Conservation (phyloP, 345 rosid genomes). For the Boechera stricta region DNA sequence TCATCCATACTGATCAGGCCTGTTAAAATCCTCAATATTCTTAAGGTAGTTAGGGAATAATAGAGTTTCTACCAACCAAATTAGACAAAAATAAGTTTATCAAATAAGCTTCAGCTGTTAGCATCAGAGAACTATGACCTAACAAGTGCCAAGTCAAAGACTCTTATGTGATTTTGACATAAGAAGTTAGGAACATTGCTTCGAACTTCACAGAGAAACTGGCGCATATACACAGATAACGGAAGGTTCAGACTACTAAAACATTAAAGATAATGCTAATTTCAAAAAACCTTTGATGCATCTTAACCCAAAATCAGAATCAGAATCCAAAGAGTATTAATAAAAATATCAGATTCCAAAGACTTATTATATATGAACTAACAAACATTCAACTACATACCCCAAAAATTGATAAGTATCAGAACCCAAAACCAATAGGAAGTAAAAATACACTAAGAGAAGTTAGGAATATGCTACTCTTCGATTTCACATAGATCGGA, state of each 20-base stretch:
- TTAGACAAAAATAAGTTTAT: background rate
- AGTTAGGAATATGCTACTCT: background rate
- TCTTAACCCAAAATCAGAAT: no score
- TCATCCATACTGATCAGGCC: slow-evolving; percentile 36
- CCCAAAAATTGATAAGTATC: background rate
- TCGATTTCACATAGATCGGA: background rate
- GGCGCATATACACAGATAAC: no score
- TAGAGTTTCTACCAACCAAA: background rate
- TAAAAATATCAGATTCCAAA: no score
- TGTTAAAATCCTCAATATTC: background rate
- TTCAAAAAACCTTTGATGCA: no score
- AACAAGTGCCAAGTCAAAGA: background rate
- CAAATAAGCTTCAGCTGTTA: background rate
- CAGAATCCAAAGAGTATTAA: background rate
- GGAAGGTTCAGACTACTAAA: background rate
- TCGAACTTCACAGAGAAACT: background rate
- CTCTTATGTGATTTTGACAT: background rate
- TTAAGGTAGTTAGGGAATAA: background rate
- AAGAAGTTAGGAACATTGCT: background rate
- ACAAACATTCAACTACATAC: background rate
- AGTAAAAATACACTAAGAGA: background rate
- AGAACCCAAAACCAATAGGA: background rate
- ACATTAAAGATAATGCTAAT: background rate
- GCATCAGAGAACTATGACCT: background rate
- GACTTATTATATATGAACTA: no score